Base-by-base conservation (phyloP, 2,329 filamentous ascomycete genomes). In the Dendrostoma leiphaemia region DNA sequence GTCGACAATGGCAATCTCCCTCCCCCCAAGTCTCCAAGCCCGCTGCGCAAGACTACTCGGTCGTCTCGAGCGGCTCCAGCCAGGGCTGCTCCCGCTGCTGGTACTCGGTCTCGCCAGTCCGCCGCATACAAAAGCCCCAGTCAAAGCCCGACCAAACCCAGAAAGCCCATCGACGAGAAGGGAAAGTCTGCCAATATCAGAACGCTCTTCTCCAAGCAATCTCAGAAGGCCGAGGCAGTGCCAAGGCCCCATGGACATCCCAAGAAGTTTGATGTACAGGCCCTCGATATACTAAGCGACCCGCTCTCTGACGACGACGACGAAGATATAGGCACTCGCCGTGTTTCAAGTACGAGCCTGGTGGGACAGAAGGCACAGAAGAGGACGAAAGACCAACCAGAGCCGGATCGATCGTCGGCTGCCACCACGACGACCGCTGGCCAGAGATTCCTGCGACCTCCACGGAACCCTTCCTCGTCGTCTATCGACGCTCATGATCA, bases 221-320 rank as follows among this genome's bases (percentile, higher is more conserved):
- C 78, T 7, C 79, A 84, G 59, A 76, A 74, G 35, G 73, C 73
- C 19, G 65, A 72, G 31, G 69, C 67, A 50, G 61, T 67, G 2
- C 64, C 68, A n/a, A 63, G 64, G 3, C 59, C 60, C 8, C 65
- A 63, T 43, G 67, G 68, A 15, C 63, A 13, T n/a, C 32, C 62
- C 48, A 57, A 59, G 50, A 52, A 50, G 32, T 35, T 43, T 45
- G 64, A 62, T 41, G 59, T 60, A 32, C 53, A 64, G 19, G 62
- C 67, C 9, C 61, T 75, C 29, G 77, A 82, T 57, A 76, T 81
- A 34, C 69, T 75, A 48, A 79, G 75, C 69, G 78, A 82, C 60
- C 76, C 77, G 2, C 84, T 86, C 62, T 85, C 83, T 29, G 83
- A 83, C 49, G 80, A 84, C 49, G 83, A 83, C 48, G 80, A 84